Evolutionary conservation across 1,284 basidiomycete species (phyloP), one percentile per base, ranked within the genome.

Genomic region (Cryptococcus jaspeensis): DNA sequence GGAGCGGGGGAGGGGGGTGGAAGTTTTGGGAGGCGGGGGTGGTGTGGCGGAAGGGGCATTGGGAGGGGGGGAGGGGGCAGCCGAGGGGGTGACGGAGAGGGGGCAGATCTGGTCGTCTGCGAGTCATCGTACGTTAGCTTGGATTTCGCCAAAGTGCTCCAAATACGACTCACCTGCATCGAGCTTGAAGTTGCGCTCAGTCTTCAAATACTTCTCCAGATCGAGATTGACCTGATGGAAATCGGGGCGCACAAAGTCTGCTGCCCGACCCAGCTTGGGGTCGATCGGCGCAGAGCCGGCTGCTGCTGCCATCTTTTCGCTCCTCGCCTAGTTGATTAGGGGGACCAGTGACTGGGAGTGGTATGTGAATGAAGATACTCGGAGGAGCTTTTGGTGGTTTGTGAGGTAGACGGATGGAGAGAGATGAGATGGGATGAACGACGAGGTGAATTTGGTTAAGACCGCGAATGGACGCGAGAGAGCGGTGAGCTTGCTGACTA

Each of bases 171-270:
- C 59, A 87, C 92, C 92, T 81, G 90, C 89, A 80, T 98, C 95
- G 48, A 99, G 86, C 77, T 94, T 95, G 72, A 97, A 78, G 18
- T 85, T 84, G 36, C 93, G 84, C 51, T 93, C 87, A 47, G 83
- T 81, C 78, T 98, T 98, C 66, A 95, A 83, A 74, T 86, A 91
- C 7, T 80, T 71, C 76, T 99, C 95, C 59, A 91, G 86, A 52
- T 83, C 81, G 61, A 97, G 88, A 72, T 90, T 92, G 69, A 92
- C 89, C 74, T 98, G 94, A 74, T 94, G 90, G 70, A 96, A 95
- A 71, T 95, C 91, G 5, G 91, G 90, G 61, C 86, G 80, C 47
- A 95, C 82, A 60, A 91, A 82, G 77, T 94, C 91, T 69, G 71
- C 67, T 18, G 71, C 67, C 42, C 67, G 58, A 13, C 73, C 73